Base-by-base conservation (phyloP, 495 filamentous ascomycete species). In the Aspergillus coremiiformis region DNA sequence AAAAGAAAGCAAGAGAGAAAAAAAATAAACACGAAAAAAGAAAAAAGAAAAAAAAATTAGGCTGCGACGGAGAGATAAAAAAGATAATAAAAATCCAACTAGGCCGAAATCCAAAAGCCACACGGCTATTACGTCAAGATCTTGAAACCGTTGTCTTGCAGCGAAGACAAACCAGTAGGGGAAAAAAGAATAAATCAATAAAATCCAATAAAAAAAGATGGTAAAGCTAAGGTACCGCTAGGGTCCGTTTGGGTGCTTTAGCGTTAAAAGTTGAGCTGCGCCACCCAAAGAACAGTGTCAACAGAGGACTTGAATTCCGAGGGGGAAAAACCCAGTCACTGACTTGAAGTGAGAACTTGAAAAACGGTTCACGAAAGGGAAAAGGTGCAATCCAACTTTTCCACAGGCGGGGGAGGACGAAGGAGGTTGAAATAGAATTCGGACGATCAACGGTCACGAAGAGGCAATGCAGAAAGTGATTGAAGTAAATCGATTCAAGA, bases 41-140 rank as follows among this genome's bases (percentile, higher is more conserved):
- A 53, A 49, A 58, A 54, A 53, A 44, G 46, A 52, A 53, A 53
- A 56, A 44, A 48, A 58, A 56, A 51, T 30, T 27, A 45, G 44
- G 27, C 24, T 23, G 32, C 33, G 37, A 5, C 37, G 11, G 37
- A 15, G 37, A 15, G 19, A 41, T 15, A 15, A 19, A 41, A 22
- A 46, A 48, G 37, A 53, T 43, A 50, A 56, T 53, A n/a, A 50
- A 29, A 56, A 51, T 43, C 24, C 32, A 53, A 57, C 19, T 39
- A 35, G 45, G 33, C 41, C 44, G 50, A 53, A 60, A 60, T 53
- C 50, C 23, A 42, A 55, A n/a, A 53, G 44, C 53, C 52, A 55
- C 57, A 56, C 47, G 44, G 51, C 54, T 55, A 61, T 61, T 61
- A 61, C 58, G 58, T 61, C 58, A 61, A 55, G 52, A 52, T 52